These are phyloP conservation scores for Saxispiralis lemnorum DNA, from an alignment of 495 filamentous ascomycete genomes.

Conservation along the genomic window DNA sequence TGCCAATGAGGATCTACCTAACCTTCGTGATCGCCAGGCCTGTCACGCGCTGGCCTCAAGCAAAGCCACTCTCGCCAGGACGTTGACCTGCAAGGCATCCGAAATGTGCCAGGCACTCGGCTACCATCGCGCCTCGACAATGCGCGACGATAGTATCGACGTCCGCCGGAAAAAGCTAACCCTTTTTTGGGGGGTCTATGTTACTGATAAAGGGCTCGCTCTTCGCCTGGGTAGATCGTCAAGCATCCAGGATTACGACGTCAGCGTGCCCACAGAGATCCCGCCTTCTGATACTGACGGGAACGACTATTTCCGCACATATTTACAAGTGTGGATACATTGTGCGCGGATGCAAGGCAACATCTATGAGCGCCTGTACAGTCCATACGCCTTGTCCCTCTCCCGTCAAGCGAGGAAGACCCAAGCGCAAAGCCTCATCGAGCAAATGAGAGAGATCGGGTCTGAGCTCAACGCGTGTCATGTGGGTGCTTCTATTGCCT, in stretches of 20 bases:
- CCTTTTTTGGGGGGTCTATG: conserved; percentile 50
- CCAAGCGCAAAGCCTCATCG: conserved; percentile 8
- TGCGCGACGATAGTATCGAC: conserved; percentile 28
- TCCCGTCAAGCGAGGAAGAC: conserved; percentile 6
- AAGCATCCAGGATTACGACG: conserved; percentile 45
- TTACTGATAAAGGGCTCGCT: conserved; percentile 41
- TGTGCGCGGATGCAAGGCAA: conserved; percentile 13
- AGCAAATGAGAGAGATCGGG: conserved; percentile 14
- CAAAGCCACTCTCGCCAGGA: neutral
- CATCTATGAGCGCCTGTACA: conserved; percentile 16
- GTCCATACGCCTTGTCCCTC: conserved; percentile 14
- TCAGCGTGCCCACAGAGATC: conserved; percentile 16
- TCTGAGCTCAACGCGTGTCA: too few species aligned
- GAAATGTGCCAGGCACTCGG: conserved; percentile 32
- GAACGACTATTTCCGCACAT: conserved; percentile 3
- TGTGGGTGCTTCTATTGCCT: too few species aligned
- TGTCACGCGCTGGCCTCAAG: neutral
- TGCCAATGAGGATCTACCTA: neutral
- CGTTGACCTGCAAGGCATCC: neutral
- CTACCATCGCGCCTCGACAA: conserved; percentile 39
- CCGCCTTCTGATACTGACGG: neutral
- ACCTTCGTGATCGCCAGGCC: neutral
- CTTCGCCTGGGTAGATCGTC: conserved; percentile 45
- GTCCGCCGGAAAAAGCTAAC: conserved; percentile 22
- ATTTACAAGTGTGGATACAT: conserved; percentile 13